These are phyloP conservation scores for Arthroderma sp. DNA, from an alignment of 2,329 filamentous ascomycete species.

Conservation along the genomic window DNA sequence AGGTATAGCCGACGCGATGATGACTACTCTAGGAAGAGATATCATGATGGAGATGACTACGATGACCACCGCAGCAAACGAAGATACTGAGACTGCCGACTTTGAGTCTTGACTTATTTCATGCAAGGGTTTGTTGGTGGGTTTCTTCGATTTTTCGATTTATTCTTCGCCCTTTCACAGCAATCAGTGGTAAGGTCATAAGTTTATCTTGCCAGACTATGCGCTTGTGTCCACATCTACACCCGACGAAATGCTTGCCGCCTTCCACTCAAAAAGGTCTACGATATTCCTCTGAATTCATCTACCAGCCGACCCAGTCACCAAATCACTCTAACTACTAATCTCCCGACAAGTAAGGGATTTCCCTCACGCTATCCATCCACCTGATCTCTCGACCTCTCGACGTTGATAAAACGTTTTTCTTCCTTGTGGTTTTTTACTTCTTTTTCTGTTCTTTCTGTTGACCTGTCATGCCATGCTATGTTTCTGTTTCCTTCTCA, in stretches of 20 bases:
- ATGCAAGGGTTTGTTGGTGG: slow-evolving; percentile 29
- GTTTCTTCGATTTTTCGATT: slow-evolving; percentile 25
- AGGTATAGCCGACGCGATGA: slow-evolving; percentile 37
- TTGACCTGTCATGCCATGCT: neutral
- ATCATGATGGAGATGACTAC: slow-evolving; percentile 65
- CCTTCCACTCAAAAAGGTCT: too few relatives aligned
- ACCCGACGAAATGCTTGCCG: too few relatives aligned
- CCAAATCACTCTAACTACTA: neutral
- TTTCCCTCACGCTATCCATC: neutral
- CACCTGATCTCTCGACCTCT: neutral
- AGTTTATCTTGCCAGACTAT: neutral
- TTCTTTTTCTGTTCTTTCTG: slow-evolving; percentile 13
- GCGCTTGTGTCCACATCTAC: too few relatives aligned
- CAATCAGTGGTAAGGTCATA: slow-evolving; percentile 24
- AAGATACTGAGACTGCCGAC: slow-evolving; percentile 38
- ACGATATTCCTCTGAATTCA: too few relatives aligned
- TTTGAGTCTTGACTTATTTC: slow-evolving; percentile 10
- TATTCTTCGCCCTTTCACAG: slow-evolving; percentile 15
- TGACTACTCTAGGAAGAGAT: slow-evolving; percentile 47
- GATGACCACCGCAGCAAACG: slow-evolving; percentile 57
- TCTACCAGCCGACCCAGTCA: too few relatives aligned
- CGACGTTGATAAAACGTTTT: neutral
- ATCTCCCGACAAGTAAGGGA: neutral
- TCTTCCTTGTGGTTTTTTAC: slow-evolving; percentile 5
- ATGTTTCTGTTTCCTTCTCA: slow-evolving; percentile 22